phyloP scores from a whole-genome alignment of 306 rosid genomes.

The Trichosanthes truncata region DNA sequence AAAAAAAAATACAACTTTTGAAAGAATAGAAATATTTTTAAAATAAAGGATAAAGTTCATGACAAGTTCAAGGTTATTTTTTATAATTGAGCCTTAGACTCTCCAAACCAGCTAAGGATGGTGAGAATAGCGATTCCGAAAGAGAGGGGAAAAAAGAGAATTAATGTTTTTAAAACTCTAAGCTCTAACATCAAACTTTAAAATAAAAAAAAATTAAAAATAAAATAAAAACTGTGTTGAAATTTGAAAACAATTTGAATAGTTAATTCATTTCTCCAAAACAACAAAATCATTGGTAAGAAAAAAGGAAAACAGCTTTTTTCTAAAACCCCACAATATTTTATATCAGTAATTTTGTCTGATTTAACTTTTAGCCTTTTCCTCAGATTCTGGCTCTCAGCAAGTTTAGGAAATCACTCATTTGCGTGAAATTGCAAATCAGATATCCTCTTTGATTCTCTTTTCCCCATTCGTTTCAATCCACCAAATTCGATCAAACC shows the following conservation, averaged over 20 bases:
- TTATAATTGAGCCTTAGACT: too few relatives aligned
- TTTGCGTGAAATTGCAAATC: not conserved
- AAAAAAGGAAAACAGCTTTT: not conserved
- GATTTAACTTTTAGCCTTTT: not conserved
- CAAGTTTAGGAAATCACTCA: not conserved
- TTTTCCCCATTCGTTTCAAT: not conserved
- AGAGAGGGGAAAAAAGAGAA: too few relatives aligned
- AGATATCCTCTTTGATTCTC: not conserved
- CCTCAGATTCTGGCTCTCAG: not conserved
- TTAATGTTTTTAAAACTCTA: too few relatives aligned
- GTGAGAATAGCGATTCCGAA: too few relatives aligned
- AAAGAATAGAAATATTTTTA: too few relatives aligned
- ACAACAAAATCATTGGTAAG: not conserved
- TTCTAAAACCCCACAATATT: not conserved
- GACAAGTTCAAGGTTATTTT: too few relatives aligned
- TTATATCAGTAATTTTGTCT: not conserved
- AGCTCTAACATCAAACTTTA: not conserved
- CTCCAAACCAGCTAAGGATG: not conserved
- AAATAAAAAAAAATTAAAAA: too few relatives aligned
- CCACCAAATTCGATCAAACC: not conserved
- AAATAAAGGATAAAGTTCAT: too few relatives aligned
- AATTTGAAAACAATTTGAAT: not conserved
- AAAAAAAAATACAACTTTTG: too few relatives aligned
- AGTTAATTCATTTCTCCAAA: not conserved
- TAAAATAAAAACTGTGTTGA: not conserved